Evolutionary conservation across 2,329 filamentous ascomycete species (phyloP).

Genomic region (Colletotrichum higginsianum): DNA sequence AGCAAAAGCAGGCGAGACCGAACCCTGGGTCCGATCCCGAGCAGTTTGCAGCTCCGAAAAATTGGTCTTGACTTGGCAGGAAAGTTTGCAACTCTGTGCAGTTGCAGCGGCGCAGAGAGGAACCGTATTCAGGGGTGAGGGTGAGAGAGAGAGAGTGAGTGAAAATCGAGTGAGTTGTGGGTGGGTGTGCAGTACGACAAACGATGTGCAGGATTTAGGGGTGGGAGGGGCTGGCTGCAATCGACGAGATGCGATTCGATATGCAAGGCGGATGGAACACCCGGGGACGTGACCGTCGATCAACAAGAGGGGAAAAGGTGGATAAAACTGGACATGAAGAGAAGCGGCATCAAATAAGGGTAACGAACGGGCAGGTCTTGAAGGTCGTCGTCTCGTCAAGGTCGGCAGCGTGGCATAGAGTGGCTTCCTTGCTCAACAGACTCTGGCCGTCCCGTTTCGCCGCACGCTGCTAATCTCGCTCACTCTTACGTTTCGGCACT

Average conservation of each 20-base stretch:
- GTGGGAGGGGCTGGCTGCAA: slow-evolving; percentile 29
- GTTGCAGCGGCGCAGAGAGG: slow-evolving; percentile 4
- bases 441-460: not conserved
- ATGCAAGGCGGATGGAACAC: slow-evolving; percentile 32
- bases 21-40: slow-evolving; percentile 16
- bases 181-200: slow-evolving; percentile 11
- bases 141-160: not conserved
- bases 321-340: slow-evolving; percentile 31
- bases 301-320: slow-evolving; percentile 39
- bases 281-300: slow-evolving; percentile 31
- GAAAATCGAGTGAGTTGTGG: not conserved
- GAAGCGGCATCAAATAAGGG: slow-evolving; percentile 12
- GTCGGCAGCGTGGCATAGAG: not conserved
- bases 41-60: not conserved
- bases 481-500: not conserved
- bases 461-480: slow-evolving; percentile 8
- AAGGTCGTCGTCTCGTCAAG: not conserved
- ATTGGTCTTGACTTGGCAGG: not conserved
- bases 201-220: slow-evolving; percentile 25
- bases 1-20: slow-evolving; percentile 1
- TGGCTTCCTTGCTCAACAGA: not conserved
- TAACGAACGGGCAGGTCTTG: not conserved
- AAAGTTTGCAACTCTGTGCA: slow-evolving; percentile 1
- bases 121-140: not conserved
- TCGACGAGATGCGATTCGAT: slow-evolving; percentile 37